Evolutionary conservation across 495 filamentous ascomycete genomes (phyloP).

Genomic region (Rhypophila decipiens): DNA sequence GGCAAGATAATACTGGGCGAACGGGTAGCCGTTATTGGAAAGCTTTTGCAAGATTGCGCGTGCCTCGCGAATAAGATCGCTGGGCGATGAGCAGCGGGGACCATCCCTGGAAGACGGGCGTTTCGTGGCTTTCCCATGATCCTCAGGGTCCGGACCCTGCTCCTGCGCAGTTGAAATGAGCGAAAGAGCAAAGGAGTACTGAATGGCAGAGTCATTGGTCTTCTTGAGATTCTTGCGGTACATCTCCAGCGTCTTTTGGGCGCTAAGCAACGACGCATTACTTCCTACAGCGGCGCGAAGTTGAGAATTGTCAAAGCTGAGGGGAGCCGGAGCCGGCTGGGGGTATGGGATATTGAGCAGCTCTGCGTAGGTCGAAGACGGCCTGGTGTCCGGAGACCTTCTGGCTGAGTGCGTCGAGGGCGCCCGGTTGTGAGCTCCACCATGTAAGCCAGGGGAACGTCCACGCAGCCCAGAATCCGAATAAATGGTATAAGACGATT

Average conservation of each 20-base stretch:
- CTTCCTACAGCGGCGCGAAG: conserved; percentile 73
- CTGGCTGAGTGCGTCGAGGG: conserved; percentile 58
- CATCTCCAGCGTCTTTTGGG: conserved; percentile 92
- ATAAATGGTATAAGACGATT: conserved; percentile 62
- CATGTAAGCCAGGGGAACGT: conserved; percentile 52
- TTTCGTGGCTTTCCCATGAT: conserved; percentile 27
- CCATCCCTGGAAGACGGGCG: conserved; percentile 39
- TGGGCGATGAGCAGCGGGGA: conserved; percentile 42
- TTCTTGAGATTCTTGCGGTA: conserved; percentile 96
- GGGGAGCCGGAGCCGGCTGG: conserved; percentile 70
- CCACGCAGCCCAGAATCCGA: conserved; percentile 59
- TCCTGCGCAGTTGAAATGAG: conserved; percentile 83
- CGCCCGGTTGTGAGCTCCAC: conserved; percentile 39
- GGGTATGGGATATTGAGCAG: conserved; percentile 84
- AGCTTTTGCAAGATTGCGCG: conserved; percentile 81
- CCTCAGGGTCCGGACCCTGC: conserved; percentile 37
- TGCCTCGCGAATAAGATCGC: conserved; percentile 78
- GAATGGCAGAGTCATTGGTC: conserved; percentile 76
- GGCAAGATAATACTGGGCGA: conserved; percentile 94
- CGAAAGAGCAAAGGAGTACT: conserved; percentile 94
- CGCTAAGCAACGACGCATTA: conserved; percentile 83
- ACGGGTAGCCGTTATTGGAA: conserved; percentile 81
- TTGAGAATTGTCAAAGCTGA: conserved; percentile 68
- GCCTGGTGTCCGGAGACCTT: conserved; percentile 69
- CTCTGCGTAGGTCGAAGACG: conserved; percentile 78